phyloP scores from a whole-genome alignment of 257 asterid species.

The Solanum gracilifrons region DNA sequence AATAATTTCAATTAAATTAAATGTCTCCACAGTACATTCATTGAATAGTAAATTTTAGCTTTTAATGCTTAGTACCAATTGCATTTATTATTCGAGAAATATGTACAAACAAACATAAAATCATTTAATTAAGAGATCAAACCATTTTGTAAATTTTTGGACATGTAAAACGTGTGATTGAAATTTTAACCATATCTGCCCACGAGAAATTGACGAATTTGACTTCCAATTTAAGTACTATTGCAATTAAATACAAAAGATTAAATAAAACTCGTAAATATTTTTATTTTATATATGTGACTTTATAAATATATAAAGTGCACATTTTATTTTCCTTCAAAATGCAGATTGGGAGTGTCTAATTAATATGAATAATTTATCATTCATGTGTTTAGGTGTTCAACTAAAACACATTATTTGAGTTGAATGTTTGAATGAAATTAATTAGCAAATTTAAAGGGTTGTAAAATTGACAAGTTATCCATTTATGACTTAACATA shows the following conservation, averaged over 20 bases:
- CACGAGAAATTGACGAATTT: not conserved
- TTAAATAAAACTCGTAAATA: no score
- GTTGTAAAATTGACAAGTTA: no score
- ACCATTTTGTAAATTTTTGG: not conserved
- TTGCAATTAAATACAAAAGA: not conserved
- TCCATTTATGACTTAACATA: not conserved
- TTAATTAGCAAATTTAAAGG: no score
- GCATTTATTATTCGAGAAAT: not conserved
- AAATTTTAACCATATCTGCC: not conserved
- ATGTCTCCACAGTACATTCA: not conserved
- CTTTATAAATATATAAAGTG: not conserved
- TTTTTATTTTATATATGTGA: no score
- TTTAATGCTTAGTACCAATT: not conserved
- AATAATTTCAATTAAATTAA: not conserved
- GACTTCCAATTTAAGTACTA: not conserved
- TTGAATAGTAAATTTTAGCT: not conserved
- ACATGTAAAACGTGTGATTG: not conserved
- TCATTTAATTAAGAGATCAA: not conserved
- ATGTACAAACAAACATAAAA: no score
- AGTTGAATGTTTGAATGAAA: no score
- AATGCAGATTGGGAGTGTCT: not conserved
- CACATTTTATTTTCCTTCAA: not conserved
- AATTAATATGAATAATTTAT: no score
- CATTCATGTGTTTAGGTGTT: no score
- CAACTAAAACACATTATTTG: no score